Conservation (phyloP, 2,329 filamentous ascomycete species). For the Annulohypoxylon truncatum region DNA sequence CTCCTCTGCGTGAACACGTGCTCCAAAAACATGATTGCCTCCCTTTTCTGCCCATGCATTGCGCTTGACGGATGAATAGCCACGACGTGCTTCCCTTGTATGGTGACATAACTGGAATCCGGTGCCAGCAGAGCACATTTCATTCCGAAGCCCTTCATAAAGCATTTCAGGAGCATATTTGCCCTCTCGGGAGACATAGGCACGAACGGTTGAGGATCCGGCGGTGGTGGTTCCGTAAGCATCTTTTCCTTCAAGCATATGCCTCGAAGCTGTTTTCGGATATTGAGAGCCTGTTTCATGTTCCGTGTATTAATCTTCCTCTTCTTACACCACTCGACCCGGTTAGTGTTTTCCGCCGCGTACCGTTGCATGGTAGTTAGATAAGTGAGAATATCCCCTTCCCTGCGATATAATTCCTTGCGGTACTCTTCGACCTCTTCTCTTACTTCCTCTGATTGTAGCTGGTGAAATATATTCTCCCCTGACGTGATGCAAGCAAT, state of each 20-base stretch:
- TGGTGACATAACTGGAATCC: conserved; percentile 70
- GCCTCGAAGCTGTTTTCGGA: conserved; percentile 69
- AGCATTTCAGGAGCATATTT: conserved; percentile 68
- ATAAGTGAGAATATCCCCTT: conserved; percentile 74
- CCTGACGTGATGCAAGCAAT: conserved; percentile 73
- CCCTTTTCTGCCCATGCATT: conserved; percentile 70
- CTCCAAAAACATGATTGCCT: conserved; percentile 76
- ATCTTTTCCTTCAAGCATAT: conserved; percentile 66
- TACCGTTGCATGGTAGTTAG: conserved; percentile 73
- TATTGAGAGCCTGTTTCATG: conserved; percentile 71
- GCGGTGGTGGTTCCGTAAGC: conserved; percentile 57
- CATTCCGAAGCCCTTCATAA: conserved; percentile 69
- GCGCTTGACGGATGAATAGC: conserved; percentile 73
- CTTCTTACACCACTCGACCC: conserved; percentile 68
- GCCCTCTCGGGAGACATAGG: conserved; percentile 66
- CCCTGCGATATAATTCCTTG: conserved; percentile 68
- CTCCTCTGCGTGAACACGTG: conserved; percentile 75
- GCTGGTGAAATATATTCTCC: conserved; percentile 71
- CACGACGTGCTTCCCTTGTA: conserved; percentile 69
- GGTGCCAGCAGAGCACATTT: conserved; percentile 71
- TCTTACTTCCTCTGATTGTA: conserved; percentile 67
- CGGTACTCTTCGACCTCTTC: conserved; percentile 66
- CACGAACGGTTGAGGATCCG: conserved; percentile 67
- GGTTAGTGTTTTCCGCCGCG: conserved; percentile 65
- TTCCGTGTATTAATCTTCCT: conserved; percentile 69